A percentile compares a stretch with the other conserved stretches of the same genome.
Conservation (phyloP, 2,329 filamentous ascomycete genomes). For the Alternaria incomplexa region DNA sequence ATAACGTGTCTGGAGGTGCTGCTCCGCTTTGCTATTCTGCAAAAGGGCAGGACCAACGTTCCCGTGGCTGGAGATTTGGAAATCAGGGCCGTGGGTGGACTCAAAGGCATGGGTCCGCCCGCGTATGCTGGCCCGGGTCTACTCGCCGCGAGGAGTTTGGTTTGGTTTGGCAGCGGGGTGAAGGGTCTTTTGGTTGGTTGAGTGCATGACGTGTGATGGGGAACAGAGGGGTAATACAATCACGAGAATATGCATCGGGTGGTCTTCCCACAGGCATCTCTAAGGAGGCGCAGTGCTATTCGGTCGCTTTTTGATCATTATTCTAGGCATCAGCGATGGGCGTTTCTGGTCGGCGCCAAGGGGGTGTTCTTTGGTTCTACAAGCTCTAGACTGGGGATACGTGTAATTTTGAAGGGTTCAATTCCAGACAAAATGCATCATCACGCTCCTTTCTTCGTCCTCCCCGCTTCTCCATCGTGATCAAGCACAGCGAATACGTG, state of each 20-base stretch:
- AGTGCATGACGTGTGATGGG: not conserved
- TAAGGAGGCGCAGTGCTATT: not conserved
- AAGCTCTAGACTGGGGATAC: not conserved
- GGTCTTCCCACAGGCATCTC: not conserved
- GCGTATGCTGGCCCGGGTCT: constrained; percentile 38
- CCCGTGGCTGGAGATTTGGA: not conserved
- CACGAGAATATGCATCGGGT: not conserved
- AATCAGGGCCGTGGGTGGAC: not conserved
- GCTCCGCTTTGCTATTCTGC: constrained; percentile 69
- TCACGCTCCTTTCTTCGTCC: not conserved
- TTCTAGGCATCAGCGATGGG: not conserved
- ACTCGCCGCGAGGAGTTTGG: constrained; percentile 29
- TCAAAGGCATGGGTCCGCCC: constrained; percentile 15
- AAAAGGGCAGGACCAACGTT: constrained; percentile 29
- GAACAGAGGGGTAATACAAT: not conserved
- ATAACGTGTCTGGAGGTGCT: constrained; percentile 91
- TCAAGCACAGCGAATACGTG: not conserved
- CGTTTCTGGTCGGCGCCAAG: not conserved
- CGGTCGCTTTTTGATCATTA: not conserved
- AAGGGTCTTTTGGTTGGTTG: constrained; percentile 19
- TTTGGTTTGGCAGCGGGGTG: constrained; percentile 31
- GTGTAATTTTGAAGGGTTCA: not conserved
- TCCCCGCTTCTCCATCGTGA: not conserved
- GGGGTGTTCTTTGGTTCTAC: not conserved
- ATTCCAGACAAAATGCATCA: not conserved